Percentiles rank a stretch among this genome's conserved stretches.
Conservation (phyloP, 1,284 basidiomycete species). For the Fomes fomentarius region DNA sequence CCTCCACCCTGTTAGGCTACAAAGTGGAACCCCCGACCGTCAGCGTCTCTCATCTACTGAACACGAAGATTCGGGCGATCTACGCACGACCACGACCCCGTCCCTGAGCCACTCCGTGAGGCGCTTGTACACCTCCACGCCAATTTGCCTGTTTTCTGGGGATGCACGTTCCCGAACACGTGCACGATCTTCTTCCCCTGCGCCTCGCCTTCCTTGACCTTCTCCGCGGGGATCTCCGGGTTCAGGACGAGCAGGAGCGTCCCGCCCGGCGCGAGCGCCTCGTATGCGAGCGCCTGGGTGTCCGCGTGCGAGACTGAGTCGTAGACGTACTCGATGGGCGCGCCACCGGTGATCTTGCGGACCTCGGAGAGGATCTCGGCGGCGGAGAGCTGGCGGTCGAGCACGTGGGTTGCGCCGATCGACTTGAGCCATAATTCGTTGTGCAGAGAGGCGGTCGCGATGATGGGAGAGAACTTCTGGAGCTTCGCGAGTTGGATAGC, state of each 20-base stretch:
- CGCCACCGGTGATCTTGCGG: slow-evolving; percentile 11
- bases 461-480: slow-evolving; percentile 51
- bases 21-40: not conserved
- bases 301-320: slow-evolving; percentile 37
- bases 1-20: slow-evolving; percentile 37
- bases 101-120: slow-evolving; percentile 16
- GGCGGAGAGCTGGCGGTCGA: slow-evolving; percentile 37
- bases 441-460: slow-evolving; percentile 48
- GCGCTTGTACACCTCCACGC: slow-evolving; percentile 13
- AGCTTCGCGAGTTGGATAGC: slow-evolving; percentile 27
- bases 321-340: slow-evolving; percentile 39
- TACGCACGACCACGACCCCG: slow-evolving; percentile 20
- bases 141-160: slow-evolving; percentile 3
- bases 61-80: too few species aligned
- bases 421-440: slow-evolving; percentile 47
- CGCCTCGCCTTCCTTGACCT: slow-evolving; percentile 7
- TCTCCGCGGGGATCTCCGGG: slow-evolving; percentile 17
- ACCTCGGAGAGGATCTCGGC: slow-evolving; percentile 41
- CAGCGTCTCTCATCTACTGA: too few species aligned
- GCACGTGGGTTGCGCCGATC: slow-evolving; percentile 56
- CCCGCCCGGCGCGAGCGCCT: slow-evolving; percentile 33
- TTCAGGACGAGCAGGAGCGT: slow-evolving; percentile 22
- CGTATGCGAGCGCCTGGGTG: slow-evolving; percentile 28
- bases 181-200: slow-evolving; percentile 20
- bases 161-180: slow-evolving; percentile 6